Evolutionary conservation across 805 yeast genomes (phyloP).

Genomic region (Candida pseudofarinosa): DNA sequence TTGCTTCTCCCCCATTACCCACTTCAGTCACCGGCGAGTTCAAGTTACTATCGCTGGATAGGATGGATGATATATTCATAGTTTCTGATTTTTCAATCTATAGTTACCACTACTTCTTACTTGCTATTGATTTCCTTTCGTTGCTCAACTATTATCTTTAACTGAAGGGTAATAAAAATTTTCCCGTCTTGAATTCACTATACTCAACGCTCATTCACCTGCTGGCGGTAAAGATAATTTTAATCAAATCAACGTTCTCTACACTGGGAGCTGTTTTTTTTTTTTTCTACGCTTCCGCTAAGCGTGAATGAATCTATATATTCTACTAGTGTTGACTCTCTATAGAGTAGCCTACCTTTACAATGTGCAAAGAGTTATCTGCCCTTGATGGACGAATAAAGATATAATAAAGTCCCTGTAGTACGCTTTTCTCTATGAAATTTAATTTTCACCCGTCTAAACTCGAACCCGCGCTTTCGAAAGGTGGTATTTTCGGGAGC

Average conservation of each 20-base stretch:
- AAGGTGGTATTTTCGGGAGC: not conserved
- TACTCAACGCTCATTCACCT: slow-evolving; percentile 3
- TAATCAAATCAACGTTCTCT: not conserved
- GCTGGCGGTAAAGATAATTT: not conserved
- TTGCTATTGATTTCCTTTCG: slow-evolving; percentile 1
- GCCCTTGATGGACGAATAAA: too few relatives aligned
- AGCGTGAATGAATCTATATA: not conserved
- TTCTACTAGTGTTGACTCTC: too few relatives aligned
- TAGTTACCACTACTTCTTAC: not conserved
- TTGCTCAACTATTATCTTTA: not conserved
- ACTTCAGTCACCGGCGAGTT: slow-evolving; percentile 7
- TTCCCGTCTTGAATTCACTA: slow-evolving; percentile 2
- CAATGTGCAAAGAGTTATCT: too few relatives aligned
- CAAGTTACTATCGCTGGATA: slow-evolving; percentile 21
- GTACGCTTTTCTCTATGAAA: too few relatives aligned
- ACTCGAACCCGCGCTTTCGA: not conserved
- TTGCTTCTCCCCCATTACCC: slow-evolving; percentile 2
- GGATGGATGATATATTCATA: slow-evolving; percentile 36
- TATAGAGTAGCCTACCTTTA: too few relatives aligned
- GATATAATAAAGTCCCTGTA: too few relatives aligned
- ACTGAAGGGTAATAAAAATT: slow-evolving; percentile 2
- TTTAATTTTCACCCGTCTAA: too few relatives aligned
- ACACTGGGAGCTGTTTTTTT: not conserved
- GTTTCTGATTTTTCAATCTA: not conserved
- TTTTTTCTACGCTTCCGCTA: not conserved